phyloP scores from a whole-genome alignment of 2,329 filamentous ascomycete genomes.

The Samsoniella hepiali region DNA sequence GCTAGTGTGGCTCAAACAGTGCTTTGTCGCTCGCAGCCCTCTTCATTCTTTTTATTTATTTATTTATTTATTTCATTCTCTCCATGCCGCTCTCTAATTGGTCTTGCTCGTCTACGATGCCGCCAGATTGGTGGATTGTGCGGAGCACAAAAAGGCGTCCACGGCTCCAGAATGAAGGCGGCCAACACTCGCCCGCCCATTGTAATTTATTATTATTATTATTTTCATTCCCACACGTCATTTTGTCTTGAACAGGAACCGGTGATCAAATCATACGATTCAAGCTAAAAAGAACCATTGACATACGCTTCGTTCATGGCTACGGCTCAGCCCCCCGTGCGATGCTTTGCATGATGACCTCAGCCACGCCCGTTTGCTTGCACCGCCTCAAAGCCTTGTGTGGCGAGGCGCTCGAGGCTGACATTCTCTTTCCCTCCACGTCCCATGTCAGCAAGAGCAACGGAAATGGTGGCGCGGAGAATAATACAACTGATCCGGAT shows the following conservation, averaged over 20 bases:
- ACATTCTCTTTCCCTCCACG: not conserved
- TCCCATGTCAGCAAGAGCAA: not conserved
- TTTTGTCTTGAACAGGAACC: no score
- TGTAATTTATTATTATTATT: not conserved
- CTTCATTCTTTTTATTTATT: not conserved
- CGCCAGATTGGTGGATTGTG: constrained; percentile 4
- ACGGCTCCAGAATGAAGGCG: not conserved
- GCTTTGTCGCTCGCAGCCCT: not conserved
- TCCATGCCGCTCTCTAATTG: not conserved
- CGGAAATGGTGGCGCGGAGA: no score
- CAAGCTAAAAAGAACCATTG: not conserved
- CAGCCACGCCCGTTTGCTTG: constrained; percentile 1
- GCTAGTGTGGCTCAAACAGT: not conserved
- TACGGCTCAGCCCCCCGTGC: not conserved
- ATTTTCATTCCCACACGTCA: not conserved
- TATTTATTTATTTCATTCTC: not conserved
- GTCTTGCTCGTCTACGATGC: constrained; percentile 7
- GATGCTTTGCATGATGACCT: constrained; percentile 1
- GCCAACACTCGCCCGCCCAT: not conserved
- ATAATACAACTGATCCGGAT: no score
- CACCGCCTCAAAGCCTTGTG: constrained; percentile 16
- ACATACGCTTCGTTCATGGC: not conserved
- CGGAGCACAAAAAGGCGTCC: constrained; percentile 2
- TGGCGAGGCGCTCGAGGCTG: constrained; percentile 6
- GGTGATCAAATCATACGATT: no score